phyloP scores from a whole-genome alignment of 2,329 filamentous ascomycete genomes.

The Fusarium sp. region DNA sequence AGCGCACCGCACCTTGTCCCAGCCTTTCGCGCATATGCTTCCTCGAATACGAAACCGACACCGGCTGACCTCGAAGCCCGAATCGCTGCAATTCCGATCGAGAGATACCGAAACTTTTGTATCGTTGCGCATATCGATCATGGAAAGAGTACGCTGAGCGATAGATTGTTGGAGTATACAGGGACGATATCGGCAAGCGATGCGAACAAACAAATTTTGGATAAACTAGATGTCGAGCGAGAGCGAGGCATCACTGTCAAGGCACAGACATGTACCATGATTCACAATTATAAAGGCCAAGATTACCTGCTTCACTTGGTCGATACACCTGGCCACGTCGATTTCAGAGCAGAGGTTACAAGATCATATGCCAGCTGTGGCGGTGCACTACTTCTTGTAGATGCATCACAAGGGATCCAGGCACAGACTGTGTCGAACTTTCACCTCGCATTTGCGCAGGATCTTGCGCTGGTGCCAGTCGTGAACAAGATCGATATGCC shows the following conservation, averaged over 20 bases:
- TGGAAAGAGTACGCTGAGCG: conserved; percentile 95
- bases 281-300: conserved; percentile 85
- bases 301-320: conserved; percentile 96
- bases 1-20: not conserved
- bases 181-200: conserved; percentile 87
- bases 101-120: conserved; percentile 92
- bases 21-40: conserved; percentile 15
- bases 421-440: conserved; percentile 99
- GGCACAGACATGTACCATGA: conserved; percentile 98
- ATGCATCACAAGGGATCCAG: conserved; percentile 96
- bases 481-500: conserved; percentile 97
- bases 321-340: conserved; percentile 96
- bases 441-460: conserved; percentile 94
- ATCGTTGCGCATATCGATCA: conserved; percentile 99
- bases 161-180: conserved; percentile 91
- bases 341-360: conserved; percentile 96
- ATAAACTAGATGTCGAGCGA: conserved; percentile 96
- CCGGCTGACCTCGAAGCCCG: conserved; percentile 56
- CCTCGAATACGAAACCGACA: conserved; percentile 45
- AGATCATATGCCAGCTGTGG: conserved; percentile 96
- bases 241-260: conserved; percentile 98
- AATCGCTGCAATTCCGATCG: conserved; percentile 80
- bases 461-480: conserved; percentile 86
- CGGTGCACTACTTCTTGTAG: conserved; percentile 90
- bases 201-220: conserved; percentile 92